Evolutionary conservation across 768 basidiomycete genomes (phyloP).

Genomic region (Lentinula detonsa): DNA sequence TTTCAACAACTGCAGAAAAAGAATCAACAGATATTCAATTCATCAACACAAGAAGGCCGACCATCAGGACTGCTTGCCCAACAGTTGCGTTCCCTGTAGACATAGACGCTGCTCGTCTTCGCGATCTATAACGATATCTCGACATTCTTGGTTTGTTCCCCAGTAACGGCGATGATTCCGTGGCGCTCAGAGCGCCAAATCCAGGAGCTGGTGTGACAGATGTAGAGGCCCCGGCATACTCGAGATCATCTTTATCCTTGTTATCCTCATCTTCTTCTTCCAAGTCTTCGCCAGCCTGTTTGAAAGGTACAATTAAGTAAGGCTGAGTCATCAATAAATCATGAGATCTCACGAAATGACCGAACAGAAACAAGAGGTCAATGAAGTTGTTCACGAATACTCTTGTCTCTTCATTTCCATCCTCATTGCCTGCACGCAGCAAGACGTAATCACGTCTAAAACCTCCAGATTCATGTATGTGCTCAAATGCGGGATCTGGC

Average conservation of each 20-base stretch:
- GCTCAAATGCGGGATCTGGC: slow-evolving; percentile 76
- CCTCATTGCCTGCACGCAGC: slow-evolving; percentile 56
- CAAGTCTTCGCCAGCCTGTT: slow-evolving; percentile 84
- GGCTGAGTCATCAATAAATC: background rate
- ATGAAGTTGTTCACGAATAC: slow-evolving; percentile 77
- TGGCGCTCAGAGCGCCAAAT: slow-evolving; percentile 21
- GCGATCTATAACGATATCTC: slow-evolving; percentile 45
- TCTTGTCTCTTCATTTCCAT: slow-evolving; percentile 53
- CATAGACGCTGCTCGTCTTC: slow-evolving; percentile 52
- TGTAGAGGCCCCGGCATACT: background rate
- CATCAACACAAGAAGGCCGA: slow-evolving; percentile 15
- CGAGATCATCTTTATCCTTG: slow-evolving; percentile 30
- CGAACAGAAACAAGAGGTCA: slow-evolving; percentile 91
- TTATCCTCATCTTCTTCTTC: slow-evolving; percentile 83
- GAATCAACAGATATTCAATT: slow-evolving; percentile 13
- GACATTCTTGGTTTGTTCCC: slow-evolving; percentile 19
- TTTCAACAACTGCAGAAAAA: slow-evolving; percentile 42
- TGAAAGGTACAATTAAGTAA: slow-evolving; percentile 7
- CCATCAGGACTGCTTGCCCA: slow-evolving; percentile 91
- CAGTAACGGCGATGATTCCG: slow-evolving; percentile 37
- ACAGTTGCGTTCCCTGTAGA: slow-evolving; percentile 83
- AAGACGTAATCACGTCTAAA: slow-evolving; percentile 87
- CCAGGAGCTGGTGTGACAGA: slow-evolving; percentile 8
- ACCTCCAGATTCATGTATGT: slow-evolving; percentile 93
- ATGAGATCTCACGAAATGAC: slow-evolving; percentile 77